phyloP scores from a whole-genome alignment of 1,284 basidiomycete genomes.

The Hymenochaete sp. region DNA sequence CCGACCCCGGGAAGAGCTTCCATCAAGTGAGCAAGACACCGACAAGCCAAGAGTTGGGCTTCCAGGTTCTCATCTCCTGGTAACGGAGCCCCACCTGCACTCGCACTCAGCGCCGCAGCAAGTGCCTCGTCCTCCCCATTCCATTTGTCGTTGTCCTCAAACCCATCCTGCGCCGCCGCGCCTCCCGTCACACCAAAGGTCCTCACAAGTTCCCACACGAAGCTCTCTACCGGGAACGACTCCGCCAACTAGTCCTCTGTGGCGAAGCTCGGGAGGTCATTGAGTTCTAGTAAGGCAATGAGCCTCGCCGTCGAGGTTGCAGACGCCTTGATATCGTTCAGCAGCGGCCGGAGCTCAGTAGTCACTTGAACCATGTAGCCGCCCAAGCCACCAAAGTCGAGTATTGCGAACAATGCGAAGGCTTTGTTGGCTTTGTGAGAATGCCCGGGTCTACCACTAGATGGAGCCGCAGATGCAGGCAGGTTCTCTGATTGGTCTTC shows the following conservation, averaged over 20 bases:
- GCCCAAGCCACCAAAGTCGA: conserved; percentile 78
- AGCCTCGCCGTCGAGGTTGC: conserved; percentile 77
- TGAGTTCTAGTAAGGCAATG: conserved; percentile 88
- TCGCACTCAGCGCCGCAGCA: conserved; percentile 75
- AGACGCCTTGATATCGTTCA: conserved; percentile 80
- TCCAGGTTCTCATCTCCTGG: conserved; percentile 83
- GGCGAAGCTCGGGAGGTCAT: conserved; percentile 90
- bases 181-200: conserved; percentile 81
- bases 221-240: conserved; percentile 88
- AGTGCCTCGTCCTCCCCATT: conserved; percentile 80
- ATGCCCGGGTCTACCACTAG: too few relatives aligned
- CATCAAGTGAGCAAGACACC: conserved; percentile 94
- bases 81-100: conserved; percentile 43
- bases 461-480: too few relatives aligned
- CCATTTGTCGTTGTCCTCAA: too few relatives aligned
- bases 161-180: conserved; percentile 31
- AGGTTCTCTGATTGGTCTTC: too few relatives aligned
- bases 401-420: too few relatives aligned
- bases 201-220: conserved; percentile 86
- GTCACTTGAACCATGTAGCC: conserved; percentile 85
- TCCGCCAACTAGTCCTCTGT: conserved; percentile 96
- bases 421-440: too few relatives aligned
- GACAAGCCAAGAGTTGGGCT: conserved; percentile 86
- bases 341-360: conserved; percentile 81
- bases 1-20: conserved; percentile 94